These are phyloP conservation scores for Alternaria infectoria DNA, from an alignment of 2,329 filamentous ascomycete species.

Conservation along the genomic window DNA sequence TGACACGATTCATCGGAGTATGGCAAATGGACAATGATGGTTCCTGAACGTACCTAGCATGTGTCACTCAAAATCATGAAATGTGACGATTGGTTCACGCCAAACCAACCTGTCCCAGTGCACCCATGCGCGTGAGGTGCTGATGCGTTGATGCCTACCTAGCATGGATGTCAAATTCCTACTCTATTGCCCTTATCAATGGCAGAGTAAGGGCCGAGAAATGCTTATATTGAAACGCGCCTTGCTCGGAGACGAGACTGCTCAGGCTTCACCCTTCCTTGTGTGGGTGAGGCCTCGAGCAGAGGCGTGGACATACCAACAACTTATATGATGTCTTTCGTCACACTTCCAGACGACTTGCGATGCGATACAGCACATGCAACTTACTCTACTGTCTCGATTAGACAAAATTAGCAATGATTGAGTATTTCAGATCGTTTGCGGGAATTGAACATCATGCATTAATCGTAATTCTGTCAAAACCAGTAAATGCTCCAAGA, in stretches of 20 bases:
- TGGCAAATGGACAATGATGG: constrained; percentile 37
- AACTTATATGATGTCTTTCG: not conserved
- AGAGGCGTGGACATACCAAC: constrained; percentile 34
- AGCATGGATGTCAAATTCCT: constrained; percentile 99
- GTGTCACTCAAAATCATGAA: constrained; percentile 46
- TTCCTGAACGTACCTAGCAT: constrained; percentile 39
- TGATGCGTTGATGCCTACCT: constrained; percentile 7
- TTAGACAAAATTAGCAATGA: not conserved
- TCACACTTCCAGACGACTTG: not conserved
- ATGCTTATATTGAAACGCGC: constrained; percentile 68
- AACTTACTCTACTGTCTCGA: not conserved
- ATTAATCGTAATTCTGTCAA: not conserved
- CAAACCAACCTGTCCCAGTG: constrained; percentile 19
- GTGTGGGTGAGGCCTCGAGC: constrained; percentile 25
- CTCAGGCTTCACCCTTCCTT: constrained; percentile 24
- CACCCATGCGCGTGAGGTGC: constrained; percentile 1
- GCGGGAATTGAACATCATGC: not conserved
- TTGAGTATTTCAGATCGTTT: not conserved
- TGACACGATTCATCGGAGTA: constrained; percentile 43
- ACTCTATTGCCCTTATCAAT: constrained; percentile 72
- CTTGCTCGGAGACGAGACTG: constrained; percentile 44
- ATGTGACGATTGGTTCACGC: constrained; percentile 47
- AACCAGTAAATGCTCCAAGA: not conserved
- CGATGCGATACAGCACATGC: not conserved
- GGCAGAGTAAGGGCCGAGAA: constrained; percentile 99